Evolutionary conservation across 2,329 filamentous ascomycete genomes (phyloP), one percentile per base, ranked within the genome.

Genomic region (Colletotrichum sp.): DNA sequence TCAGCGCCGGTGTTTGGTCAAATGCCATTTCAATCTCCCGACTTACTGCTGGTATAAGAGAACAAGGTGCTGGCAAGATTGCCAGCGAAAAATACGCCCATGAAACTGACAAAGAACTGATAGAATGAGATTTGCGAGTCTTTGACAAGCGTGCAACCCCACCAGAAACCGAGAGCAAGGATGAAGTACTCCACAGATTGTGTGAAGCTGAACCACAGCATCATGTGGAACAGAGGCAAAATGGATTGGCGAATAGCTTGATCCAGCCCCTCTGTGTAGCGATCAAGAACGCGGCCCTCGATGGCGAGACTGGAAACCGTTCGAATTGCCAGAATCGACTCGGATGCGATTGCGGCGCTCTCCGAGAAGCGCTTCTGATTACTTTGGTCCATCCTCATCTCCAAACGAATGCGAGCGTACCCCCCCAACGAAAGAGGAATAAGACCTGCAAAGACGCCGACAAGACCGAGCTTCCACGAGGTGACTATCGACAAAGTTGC

Each of bases 381-480:
- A 6, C 82, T 78, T 6, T 80, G 74, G 55, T 88, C 85, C 36
- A 88, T 79, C 16, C 81, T 81, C 16, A 81, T 79, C 48, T 88
- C 83, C n/a, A 89, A 79, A n/a, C 86, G 82, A 18, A 90, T 85
- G 7, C 87, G 83, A 10, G 83, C 63, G 72, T 84, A 88, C 0
- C 88, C 88, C 4, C 83, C 80, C 1, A 80, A 61, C 2, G 89
- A 55, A 12, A 90, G 78, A 1, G 85, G 82, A 3, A 87, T 84
- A 12, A 90, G 76, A 4, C 83, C 86, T 13, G 82, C 87, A 57
- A 86, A 84, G 0, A 86, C 80, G 32, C 84, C 81, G 0, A 89
- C 86, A 4, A 90, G 80, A 1, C 84, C 85, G 2, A 90, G 80
- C 43, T 85, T 88, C 87, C 86, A 90, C 1, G 83, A 84, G 68